Conservation (phyloP, 148 eudicot genomes). For the Camellia granthamiana region DNA sequence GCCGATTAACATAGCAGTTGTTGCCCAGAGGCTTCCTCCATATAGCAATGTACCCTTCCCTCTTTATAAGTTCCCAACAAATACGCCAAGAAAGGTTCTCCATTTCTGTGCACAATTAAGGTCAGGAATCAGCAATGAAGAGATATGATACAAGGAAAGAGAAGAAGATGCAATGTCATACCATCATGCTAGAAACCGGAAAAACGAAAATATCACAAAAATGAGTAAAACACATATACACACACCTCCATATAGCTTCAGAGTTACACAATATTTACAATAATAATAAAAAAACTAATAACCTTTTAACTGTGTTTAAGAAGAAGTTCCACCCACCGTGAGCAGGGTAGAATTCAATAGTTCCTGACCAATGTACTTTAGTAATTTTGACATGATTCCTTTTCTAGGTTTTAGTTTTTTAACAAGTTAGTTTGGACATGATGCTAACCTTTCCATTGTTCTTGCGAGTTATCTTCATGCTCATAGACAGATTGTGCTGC, state of each 20-base stretch:
- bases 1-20: constrained; percentile 62
- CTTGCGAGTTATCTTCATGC: constrained; percentile 44
- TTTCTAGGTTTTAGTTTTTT: too few species aligned
- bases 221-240: too few species aligned
- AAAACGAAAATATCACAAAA: too few species aligned
- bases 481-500: constrained; percentile 71
- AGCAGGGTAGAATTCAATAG: not conserved
- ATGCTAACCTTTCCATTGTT: constrained; percentile 64
- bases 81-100: constrained; percentile 53
- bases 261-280: too few species aligned
- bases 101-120: constrained; percentile 48
- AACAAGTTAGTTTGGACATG: not conserved
- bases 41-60: constrained; percentile 63
- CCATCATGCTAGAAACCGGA: too few species aligned
- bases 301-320: too few species aligned
- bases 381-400: too few species aligned
- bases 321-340: too few species aligned
- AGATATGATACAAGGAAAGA: not conserved
- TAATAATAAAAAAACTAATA: not conserved
- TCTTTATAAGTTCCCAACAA: constrained; percentile 69
- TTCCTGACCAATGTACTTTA: not conserved
- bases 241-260: too few species aligned
- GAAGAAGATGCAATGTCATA: too few species aligned
- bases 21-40: constrained; percentile 79
- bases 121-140: not conserved